Base-by-base conservation (phyloP, 345 rosid genomes). In the Dimocarpus longan region DNA sequence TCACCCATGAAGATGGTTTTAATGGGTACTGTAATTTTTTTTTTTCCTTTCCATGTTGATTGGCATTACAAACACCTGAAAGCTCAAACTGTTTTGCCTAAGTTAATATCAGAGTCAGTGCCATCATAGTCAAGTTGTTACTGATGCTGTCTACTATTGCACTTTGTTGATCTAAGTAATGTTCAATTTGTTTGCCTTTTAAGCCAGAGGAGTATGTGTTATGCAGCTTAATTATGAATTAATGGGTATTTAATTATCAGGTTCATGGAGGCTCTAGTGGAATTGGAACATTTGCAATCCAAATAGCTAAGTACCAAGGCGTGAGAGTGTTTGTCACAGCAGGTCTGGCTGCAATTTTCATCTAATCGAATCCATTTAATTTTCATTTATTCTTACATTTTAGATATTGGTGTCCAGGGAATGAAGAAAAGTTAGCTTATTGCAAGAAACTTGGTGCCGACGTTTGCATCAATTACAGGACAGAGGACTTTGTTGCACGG, bases 181-280 rank as follows among this genome's bases (percentile, higher is more conserved):
- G 50, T 64, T 70, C 39, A 48, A n/a, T 63, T 37, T 75, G 5
- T 37, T 66, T 64, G 9, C 68, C 42, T 37, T 6, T 71, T 66
- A 75, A 32, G 65, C 46, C 39, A 37, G 48, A 22, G 43, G 46
- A 64, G 24, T 40, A 16, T 28, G 40, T 26, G 43, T 11, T 54
- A 66, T 28, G 9, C 43, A 10, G 78, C 76, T 68, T 32, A 50
- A 37, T 54, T 54, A 48, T 81, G 68, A 71, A 67, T 71, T 78
- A 68, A 74, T 52, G 8, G 60, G 59, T 24, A 18, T 81, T 68
- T 52, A 65, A 44, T 56, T 87, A 75, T 57, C 81, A 92, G 95
- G 86, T 95, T 86, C 98, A 95, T 81, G 98, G 98, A 56, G 98
- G 98, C 59, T 92, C 98, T 28, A 95, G 97, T 82, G 98, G 98